Conservation (phyloP, 192 early-diverging fungal species). For the Polychytrium aggregatum region DNA sequence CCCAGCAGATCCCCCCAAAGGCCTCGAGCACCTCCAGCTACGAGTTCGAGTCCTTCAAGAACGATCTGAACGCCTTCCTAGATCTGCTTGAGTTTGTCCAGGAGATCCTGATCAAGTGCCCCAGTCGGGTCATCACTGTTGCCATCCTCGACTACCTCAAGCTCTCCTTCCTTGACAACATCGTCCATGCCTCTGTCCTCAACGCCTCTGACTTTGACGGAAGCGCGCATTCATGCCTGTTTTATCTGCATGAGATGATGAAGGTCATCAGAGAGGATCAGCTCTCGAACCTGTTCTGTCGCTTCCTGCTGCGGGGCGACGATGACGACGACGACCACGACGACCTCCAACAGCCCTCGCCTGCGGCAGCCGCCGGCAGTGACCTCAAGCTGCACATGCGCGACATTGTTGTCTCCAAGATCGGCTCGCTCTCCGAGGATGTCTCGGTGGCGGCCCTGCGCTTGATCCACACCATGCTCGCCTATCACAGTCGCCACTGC, state of each 20-base stretch:
- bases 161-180: constrained; percentile 70
- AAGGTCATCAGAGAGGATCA: constrained; percentile 56
- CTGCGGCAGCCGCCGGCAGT: neutral
- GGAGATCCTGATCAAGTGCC: constrained; percentile 56
- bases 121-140: constrained; percentile 47
- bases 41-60: constrained; percentile 51
- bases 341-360: constrained; percentile 3
- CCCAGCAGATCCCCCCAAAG: constrained; percentile 33
- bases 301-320: constrained; percentile 67
- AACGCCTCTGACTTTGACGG: constrained; percentile 88
- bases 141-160: constrained; percentile 58
- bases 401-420: constrained; percentile 70
- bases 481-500: constrained; percentile 65
- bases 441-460: constrained; percentile 78
- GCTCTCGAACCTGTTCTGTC: constrained; percentile 58
- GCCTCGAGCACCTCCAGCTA: constrained; percentile 13
- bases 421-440: constrained; percentile 75
- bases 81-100: constrained; percentile 64
- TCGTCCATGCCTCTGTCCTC: constrained; percentile 72
- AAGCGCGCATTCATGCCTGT: constrained; percentile 76
- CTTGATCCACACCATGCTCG: constrained; percentile 62
- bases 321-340: constrained; percentile 31
- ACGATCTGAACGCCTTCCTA: constrained; percentile 54
- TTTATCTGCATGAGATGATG: constrained; percentile 77
- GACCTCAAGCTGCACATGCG: constrained; percentile 22